Conservation (phyloP, 139 green algal genomes). For the Closterium sp. region DNA sequence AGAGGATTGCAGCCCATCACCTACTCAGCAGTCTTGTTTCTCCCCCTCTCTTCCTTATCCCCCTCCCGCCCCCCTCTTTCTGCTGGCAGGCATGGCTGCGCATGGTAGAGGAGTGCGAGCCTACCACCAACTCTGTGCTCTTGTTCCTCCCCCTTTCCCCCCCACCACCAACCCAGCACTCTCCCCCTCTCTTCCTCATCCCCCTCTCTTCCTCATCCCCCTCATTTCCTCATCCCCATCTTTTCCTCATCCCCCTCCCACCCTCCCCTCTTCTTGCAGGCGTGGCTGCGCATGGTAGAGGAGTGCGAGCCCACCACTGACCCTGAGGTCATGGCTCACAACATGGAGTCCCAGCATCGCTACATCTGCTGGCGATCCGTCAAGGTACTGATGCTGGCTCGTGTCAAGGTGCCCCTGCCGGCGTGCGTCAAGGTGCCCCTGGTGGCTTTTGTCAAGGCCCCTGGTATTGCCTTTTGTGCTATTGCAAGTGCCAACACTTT, state of each 20-base stretch:
- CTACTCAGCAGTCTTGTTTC: no score
- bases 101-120: neutral
- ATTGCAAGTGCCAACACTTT: no score
- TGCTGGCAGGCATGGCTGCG: neutral
- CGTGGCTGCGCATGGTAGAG: conserved; percentile 27
- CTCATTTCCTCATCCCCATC: no score
- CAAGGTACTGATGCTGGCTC: conserved; percentile 11
- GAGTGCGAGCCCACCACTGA: neutral
- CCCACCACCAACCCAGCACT: no score
- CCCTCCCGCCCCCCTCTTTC: neutral
- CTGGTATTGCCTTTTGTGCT: no score
- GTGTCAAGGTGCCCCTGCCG: neutral
- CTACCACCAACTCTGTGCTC: neutral
- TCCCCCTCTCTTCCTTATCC: no score
- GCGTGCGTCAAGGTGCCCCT: neutral
- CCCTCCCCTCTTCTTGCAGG: neutral
- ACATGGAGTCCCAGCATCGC: conserved; percentile 33
- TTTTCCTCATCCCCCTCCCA: neutral
- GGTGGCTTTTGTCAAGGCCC: no score
- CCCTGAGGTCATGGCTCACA: neutral
- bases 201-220: no score
- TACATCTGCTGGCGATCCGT: conserved; percentile 36
- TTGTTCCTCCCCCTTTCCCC: neutral
- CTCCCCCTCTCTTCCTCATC: no score
- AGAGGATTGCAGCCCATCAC: no score